Base-by-base conservation (phyloP, 805 yeast species). In the Blastobotrys muscicola region DNA sequence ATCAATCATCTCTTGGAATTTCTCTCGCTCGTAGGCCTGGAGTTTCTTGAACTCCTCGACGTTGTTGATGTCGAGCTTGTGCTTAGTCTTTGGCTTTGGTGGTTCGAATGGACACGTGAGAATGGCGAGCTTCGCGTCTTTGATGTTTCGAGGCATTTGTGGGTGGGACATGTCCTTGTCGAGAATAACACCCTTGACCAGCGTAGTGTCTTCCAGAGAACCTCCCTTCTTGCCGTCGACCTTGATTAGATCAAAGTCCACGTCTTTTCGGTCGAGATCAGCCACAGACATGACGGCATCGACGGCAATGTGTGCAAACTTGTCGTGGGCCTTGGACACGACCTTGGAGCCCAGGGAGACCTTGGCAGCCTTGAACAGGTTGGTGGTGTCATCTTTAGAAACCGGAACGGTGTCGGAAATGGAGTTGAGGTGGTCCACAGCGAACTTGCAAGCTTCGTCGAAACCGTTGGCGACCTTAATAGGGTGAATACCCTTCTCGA, bases 81-180 rank as follows among this genome's bases (percentile, higher is more conserved):
- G 98, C 68, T 92, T 92, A 16, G 99, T 92, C 70, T 92, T 92
- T 54, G 99, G 99, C 69, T 92, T 92, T 57, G 99, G 99, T 34
- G 99, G 99, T 71, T 92, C 99, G 61, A 92, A 92, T 55, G 99
- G 97, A 70, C 97, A 90, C 2, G 99, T 92, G 60, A 92, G 73
- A 52, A 92, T 90, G 39, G 97, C 97, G 48, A 92, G 74, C 62
- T 85, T 86, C 51, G 86, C 94, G 63, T 87, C 82, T 47, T 70
- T 60, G 38, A 90, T 74, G 43, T 64, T 62, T 59, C 85, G 85
- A 41, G 95, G 92, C 98, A 92, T 92, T 67, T 92, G 99, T 3
- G 97, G 96, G 65, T 92, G 98, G 1, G 96, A 86, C 65, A 89
- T 90, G 59, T 92, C 97, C 68, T 92, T 92, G 65, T 92, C 98